Evolutionary conservation across 352 stramenopile species (phyloP).

Genomic region (Pythium periplocum): DNA sequence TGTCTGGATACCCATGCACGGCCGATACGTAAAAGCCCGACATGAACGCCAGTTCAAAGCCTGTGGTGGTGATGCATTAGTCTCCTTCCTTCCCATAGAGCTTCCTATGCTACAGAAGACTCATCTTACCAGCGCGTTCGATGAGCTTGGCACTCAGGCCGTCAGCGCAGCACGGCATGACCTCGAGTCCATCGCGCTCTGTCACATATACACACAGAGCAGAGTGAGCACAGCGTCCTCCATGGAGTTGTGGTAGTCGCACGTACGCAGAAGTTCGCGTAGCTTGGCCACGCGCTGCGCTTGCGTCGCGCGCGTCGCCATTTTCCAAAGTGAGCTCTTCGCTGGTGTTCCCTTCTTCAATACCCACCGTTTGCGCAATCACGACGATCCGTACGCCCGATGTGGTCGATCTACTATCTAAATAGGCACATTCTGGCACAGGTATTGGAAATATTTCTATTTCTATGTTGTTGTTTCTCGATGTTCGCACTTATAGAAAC

Average conservation of each 20-base stretch:
- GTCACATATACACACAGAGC: neutral
- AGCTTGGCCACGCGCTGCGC: conserved; percentile 36
- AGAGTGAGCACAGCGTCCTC: neutral
- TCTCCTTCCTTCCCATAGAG: too few species aligned
- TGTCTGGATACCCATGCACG: conserved; percentile 85
- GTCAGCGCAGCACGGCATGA: conserved; percentile 91
- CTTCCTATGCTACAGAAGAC: too few species aligned
- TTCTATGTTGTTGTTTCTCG: too few species aligned
- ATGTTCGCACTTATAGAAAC: too few species aligned
- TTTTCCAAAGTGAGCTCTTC: too few species aligned
- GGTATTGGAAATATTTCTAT: neutral
- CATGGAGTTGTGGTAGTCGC: too few species aligned
- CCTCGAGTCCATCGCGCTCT: conserved; percentile 53
- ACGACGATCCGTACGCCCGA: too few species aligned
- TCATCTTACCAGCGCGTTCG: conserved; percentile 39
- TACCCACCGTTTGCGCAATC: too few species aligned
- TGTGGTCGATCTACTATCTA: neutral
- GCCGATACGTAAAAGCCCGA: conserved; percentile 90
- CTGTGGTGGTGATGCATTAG: conserved; percentile 8
- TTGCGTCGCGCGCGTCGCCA: conserved; percentile 23
- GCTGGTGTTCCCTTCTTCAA: too few species aligned
- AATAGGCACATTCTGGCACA: neutral
- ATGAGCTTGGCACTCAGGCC: conserved; percentile 88
- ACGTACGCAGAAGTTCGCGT: conserved; percentile 39
- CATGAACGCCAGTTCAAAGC: conserved; percentile 92